Conservation (phyloP, 2,329 filamentous ascomycete genomes). For the Emergomyces pasteurianus region DNA sequence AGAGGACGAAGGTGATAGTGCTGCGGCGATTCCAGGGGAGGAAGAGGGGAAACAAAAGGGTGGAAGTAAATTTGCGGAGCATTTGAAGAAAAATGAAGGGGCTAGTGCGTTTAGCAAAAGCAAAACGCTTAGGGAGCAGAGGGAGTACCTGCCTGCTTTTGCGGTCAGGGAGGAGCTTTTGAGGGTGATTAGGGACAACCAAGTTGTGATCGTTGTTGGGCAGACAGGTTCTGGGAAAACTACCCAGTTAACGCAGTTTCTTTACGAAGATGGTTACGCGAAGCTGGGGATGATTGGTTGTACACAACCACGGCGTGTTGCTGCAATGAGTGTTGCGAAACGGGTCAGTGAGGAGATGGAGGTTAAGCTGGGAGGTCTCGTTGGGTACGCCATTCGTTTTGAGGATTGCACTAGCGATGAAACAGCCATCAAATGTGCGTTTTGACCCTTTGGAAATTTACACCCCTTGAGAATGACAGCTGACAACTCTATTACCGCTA, state of each 20-base stretch:
- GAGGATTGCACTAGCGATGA: conserved; percentile 96
- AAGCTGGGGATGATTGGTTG: conserved; percentile 84
- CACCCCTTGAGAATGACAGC: background rate
- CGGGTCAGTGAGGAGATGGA: conserved; percentile 99
- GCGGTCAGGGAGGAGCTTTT: conserved; percentile 88
- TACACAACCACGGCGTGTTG: conserved; percentile 90
- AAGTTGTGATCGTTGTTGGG: conserved; percentile 91
- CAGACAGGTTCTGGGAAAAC: conserved; percentile 98
- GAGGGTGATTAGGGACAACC: conserved; percentile 87
- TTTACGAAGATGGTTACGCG: conserved; percentile 90
- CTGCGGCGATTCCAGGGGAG: conserved; percentile 61
- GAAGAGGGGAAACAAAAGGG: conserved; percentile 43
- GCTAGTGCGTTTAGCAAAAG: conserved; percentile 87
- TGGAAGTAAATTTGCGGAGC: conserved; percentile 71
- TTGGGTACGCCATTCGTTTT: conserved; percentile 96
- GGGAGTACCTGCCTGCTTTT: conserved; percentile 89
- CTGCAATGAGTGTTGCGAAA: conserved; percentile 97
- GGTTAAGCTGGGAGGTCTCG: conserved; percentile 70
- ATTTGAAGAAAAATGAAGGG: conserved; percentile 76
- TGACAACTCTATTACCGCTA: conserved; percentile 14
- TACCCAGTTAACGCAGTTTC: conserved; percentile 90
- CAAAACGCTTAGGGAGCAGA: conserved; percentile 80
- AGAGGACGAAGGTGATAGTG: conserved; percentile 79
- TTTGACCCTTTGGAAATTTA: conserved; percentile 5
- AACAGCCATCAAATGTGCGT: conserved; percentile 72